A percentile compares a stretch with the other conserved stretches of the same genome.
phyloP scores from a whole-genome alignment of 2,329 filamentous ascomycete genomes.

The Phyllosticta capitalensis region DNA sequence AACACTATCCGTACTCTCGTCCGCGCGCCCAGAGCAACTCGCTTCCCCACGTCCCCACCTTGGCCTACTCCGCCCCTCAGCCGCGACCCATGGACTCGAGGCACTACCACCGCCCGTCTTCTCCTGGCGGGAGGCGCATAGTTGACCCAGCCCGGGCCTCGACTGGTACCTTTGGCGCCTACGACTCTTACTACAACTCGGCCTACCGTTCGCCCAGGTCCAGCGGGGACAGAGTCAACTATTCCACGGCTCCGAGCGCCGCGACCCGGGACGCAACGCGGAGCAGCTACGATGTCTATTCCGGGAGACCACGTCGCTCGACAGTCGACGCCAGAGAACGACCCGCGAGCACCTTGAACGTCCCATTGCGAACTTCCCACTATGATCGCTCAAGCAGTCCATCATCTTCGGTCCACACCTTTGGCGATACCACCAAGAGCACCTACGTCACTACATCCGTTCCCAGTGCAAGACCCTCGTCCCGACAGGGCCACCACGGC shows the following conservation, averaged over 20 bases:
- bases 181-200: conserved; percentile 23
- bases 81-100: conserved; percentile 13
- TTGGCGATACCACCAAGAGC: conserved; percentile 25
- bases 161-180: conserved; percentile 29
- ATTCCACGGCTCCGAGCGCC: conserved; percentile 33
- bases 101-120: conserved; percentile 20
- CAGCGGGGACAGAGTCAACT: conserved; percentile 25
- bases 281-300: conserved; percentile 34
- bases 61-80: conserved; percentile 15
- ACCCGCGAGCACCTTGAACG: conserved; percentile 25
- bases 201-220: conserved; percentile 22
- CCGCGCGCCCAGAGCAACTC: conserved; percentile 16
- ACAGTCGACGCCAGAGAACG: conserved; percentile 30
- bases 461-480: conserved; percentile 17
- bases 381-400: background rate
- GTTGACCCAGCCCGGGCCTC: conserved; percentile 26
- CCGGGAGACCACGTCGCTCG: conserved; percentile 36
- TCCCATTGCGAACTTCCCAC: conserved; percentile 25
- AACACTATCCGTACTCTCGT: conserved; percentile 13
- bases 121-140: conserved; percentile 23
- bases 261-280: no score
- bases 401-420: conserved; percentile 14
- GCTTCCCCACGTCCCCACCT: conserved; percentile 13
- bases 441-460: conserved; percentile 24
- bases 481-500: conserved; percentile 6